phyloP scores from a whole-genome alignment of 192 early-diverging fungal genomes.

The Backusella liffmaniae region DNA sequence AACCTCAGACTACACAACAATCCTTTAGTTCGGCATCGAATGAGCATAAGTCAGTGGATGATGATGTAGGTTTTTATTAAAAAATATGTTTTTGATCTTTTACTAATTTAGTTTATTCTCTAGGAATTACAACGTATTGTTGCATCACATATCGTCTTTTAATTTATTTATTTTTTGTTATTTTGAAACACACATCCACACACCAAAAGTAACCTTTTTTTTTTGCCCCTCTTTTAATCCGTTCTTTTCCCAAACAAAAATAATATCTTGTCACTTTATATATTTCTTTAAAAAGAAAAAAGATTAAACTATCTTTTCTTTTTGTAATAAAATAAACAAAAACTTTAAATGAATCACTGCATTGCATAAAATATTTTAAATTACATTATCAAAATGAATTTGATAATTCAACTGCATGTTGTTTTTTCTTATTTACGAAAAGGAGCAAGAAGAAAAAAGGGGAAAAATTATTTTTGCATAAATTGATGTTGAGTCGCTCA shows the following conservation, averaged over 20 bases:
- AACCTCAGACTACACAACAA: neutral
- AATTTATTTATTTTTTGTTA: neutral
- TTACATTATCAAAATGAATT: no score
- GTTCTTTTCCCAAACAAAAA: neutral
- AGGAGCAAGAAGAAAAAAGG: no score
- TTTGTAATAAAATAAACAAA: neutral
- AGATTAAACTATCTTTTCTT: neutral
- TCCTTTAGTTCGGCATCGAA: neutral
- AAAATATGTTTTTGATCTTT: neutral
- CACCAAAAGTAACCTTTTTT: neutral
- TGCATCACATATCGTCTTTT: conserved; percentile 9
- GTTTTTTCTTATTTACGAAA: no score
- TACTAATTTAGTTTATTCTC: neutral
- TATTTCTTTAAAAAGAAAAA: neutral
- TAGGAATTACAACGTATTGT: conserved; percentile 19
- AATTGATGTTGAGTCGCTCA: no score
- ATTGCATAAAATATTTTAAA: no score
- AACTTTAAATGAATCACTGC: no score
- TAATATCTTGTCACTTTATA: neutral
- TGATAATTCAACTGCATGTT: no score
- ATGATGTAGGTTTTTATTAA: conserved; percentile 8
- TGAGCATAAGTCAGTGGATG: neutral
- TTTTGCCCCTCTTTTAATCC: neutral
- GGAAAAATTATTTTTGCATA: no score
- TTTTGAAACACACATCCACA: neutral